phyloP scores from a whole-genome alignment of 148 eudicot genomes.

The Limonium bicolor region DNA sequence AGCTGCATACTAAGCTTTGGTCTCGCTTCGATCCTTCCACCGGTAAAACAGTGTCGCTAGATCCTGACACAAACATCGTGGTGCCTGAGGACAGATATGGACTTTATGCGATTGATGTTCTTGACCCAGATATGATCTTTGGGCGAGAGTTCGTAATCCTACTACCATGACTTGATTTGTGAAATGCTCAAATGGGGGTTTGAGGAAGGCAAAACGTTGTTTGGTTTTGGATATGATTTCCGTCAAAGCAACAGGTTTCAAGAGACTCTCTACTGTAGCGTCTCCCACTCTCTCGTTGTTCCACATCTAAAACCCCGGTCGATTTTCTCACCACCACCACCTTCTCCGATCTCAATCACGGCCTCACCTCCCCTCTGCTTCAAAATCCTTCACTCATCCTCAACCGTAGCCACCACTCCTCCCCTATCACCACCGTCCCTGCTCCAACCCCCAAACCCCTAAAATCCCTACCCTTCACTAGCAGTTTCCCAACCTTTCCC shows the following conservation, averaged over 20 bases:
- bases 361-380: no score
- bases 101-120: slow-evolving; percentile 76
- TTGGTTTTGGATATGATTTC: slow-evolving; percentile 98
- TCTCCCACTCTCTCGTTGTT: no score
- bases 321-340: no score
- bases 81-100: slow-evolving; percentile 90
- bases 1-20: slow-evolving; percentile 73
- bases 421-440: no score
- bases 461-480: no score
- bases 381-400: no score
- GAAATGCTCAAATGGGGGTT: slow-evolving; percentile 91
- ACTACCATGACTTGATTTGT: slow-evolving; percentile 93
- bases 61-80: slow-evolving; percentile 40
- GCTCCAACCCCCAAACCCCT: no score
- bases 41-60: slow-evolving; percentile 63
- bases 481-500: no score
- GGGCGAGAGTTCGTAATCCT: slow-evolving; percentile 65
- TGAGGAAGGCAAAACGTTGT: slow-evolving; percentile 89
- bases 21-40: slow-evolving; percentile 70
- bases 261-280: no score
- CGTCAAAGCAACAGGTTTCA: slow-evolving; percentile 99
- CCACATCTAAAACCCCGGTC: no score
- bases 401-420: no score
- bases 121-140: slow-evolving; percentile 85
- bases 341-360: no score